Conservation (phyloP, 495 filamentous ascomycete genomes). For the Daldinia decipiens region DNA sequence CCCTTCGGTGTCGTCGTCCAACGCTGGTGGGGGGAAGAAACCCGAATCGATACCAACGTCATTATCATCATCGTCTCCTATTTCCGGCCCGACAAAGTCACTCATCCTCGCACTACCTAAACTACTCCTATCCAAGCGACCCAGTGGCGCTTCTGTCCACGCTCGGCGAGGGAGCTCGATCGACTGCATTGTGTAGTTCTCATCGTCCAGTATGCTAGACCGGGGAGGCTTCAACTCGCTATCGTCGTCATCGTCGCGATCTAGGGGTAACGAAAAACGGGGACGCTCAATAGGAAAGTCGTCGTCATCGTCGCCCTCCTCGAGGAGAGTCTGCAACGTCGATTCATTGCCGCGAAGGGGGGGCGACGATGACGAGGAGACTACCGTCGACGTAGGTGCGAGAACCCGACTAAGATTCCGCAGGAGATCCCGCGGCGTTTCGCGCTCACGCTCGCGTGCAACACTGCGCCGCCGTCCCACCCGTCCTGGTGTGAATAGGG, state of each 20-base stretch:
- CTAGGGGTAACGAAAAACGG: slow-evolving; percentile 75
- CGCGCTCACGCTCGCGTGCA: slow-evolving; percentile 66
- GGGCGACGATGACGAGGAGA: slow-evolving; percentile 68
- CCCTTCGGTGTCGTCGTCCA: slow-evolving; percentile 53
- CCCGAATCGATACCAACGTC: slow-evolving; percentile 63
- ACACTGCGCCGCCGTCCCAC: slow-evolving; percentile 69
- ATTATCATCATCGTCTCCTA: slow-evolving; percentile 55
- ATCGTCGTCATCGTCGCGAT: slow-evolving; percentile 67
- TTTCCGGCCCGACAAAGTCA: slow-evolving; percentile 63
- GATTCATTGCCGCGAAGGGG: slow-evolving; percentile 35
- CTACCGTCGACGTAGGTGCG: slow-evolving; percentile 65
- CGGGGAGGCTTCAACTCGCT: slow-evolving; percentile 69
- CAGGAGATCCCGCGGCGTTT: slow-evolving; percentile 78
- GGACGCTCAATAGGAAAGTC: slow-evolving; percentile 68
- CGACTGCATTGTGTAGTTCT: slow-evolving; percentile 73
- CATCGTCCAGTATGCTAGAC: slow-evolving; percentile 72
- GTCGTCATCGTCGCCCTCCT: slow-evolving; percentile 72
- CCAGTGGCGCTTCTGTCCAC: slow-evolving; percentile 62
- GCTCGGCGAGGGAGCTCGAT: slow-evolving; percentile 76
- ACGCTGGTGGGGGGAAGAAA: slow-evolving; percentile 52
- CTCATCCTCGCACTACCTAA: slow-evolving; percentile 68
- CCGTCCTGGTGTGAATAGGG: slow-evolving; percentile 75
- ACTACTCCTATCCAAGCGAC: slow-evolving; percentile 59
- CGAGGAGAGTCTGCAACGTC: slow-evolving; percentile 47
- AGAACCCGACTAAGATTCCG: slow-evolving; percentile 73